A percentile compares a stretch with the other conserved stretches of the same genome.
Evolutionary conservation across 1,139 yeast species (phyloP).

Genomic region (Taphrina betulina): DNA sequence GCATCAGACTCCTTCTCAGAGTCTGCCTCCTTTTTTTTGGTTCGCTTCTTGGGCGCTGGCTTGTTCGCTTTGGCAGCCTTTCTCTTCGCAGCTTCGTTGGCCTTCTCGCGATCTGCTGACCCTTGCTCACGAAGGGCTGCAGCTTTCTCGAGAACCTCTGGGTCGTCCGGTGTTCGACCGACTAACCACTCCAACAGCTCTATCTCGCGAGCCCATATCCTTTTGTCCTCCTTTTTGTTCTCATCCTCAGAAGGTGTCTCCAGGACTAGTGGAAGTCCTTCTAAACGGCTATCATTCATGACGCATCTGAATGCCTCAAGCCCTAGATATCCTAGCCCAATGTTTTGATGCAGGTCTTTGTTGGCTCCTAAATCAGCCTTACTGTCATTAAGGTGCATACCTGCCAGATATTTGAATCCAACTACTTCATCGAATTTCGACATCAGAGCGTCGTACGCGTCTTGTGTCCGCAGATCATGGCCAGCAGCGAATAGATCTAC

Average conservation of each 20-base stretch:
- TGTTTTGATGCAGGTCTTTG: conserved; percentile 83
- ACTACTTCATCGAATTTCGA: conserved; percentile 64
- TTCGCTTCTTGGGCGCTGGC: conserved; percentile 13
- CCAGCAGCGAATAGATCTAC: conserved; percentile 61
- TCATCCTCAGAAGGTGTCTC: conserved; percentile 73
- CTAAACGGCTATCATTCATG: conserved; percentile 65
- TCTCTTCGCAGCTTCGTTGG: conserved; percentile 24
- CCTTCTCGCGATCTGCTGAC: conserved; percentile 28
- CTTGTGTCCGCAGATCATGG: conserved; percentile 69
- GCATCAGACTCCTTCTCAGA: too few relatives aligned
- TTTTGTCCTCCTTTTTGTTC: conserved; percentile 52
- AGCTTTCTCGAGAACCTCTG: conserved; percentile 54
- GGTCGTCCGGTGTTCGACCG: conserved; percentile 56
- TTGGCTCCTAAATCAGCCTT: conserved; percentile 90
- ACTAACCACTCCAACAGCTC: conserved; percentile 68
- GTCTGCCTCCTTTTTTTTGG: conserved; percentile 18
- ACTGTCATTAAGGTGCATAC: conserved; percentile 88
- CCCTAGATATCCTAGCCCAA: conserved; percentile 88
- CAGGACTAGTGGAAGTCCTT: conserved; percentile 72
- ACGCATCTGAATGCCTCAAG: conserved; percentile 75
- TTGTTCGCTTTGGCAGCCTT: conserved; percentile 26
- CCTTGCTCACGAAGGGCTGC: conserved; percentile 46
- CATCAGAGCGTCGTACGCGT: conserved; percentile 67
- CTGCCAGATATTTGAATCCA: conserved; percentile 72
- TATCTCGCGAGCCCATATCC: conserved; percentile 76